Evolutionary conservation across 2,329 filamentous ascomycete genomes (phyloP), one percentile per base, ranked within the genome.

Genomic region (Didymella exigua): DNA sequence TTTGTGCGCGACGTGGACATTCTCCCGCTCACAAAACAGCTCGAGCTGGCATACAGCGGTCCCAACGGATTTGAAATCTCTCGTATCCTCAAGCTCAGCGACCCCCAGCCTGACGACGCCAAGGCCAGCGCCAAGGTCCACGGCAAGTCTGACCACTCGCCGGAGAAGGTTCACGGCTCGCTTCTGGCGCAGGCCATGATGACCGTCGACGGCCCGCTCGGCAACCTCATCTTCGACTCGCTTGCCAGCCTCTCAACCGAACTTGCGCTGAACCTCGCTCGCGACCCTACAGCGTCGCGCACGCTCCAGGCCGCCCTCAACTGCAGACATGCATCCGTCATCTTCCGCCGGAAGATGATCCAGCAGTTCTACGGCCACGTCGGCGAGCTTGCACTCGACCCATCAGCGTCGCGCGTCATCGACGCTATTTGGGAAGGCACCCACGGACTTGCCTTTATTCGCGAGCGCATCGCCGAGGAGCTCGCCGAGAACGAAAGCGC

Each of bases 161-260:
- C 77, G 62, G 63, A 84, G 77, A 86, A 91, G 81, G 75, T 91
- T 71, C 93, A 99, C 77, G 91, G 89, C 56, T 91, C 90, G 18
- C 82, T 96, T 41, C 83, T 99, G 24, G 87, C 90, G 8, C 88
- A 95, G 58, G 79, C 89, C 4, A 89, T 99, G 79, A 85, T 98
- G 45, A 78, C 84, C 7, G 87, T 91, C 23, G 84, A 89, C 0
- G 91, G 91, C 0, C 75, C 83, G 1, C 79, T 93, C 1, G 82
- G 84, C 52, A 85, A 85, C 45, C 82, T 93, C 10, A 84, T 96
- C 27, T 90, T 95, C 70, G 84, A 87, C 56, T 75, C 77, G 4
- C 67, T 82, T 2, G 61, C 78, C 81, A 10, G 72, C 77, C 40
- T 83, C 80, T 48, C 82, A 78, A 19, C 80, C 87, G 49, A 72